These are phyloP conservation scores for Dendrocalamus sinicus DNA, from an alignment of 176 grass and related monocot genomes.

Conservation along the genomic window DNA sequence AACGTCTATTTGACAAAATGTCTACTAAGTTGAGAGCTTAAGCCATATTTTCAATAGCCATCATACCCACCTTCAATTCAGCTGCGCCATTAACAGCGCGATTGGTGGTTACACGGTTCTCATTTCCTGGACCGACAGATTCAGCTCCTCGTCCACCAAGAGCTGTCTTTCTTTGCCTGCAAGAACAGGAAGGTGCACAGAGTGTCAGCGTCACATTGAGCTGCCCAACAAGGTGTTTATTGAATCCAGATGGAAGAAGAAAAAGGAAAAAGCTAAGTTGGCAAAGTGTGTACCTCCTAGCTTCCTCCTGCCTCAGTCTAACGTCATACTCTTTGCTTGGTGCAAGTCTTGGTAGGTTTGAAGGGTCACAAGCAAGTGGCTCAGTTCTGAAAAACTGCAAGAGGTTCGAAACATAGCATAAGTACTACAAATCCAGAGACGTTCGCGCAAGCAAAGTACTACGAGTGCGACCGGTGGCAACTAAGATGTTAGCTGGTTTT, in stretches of 20 bases:
- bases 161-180: conserved; percentile 62
- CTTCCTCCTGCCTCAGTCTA: conserved; percentile 76
- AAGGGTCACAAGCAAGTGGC: conserved; percentile 72
- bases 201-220: conserved; percentile 32
- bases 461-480: not conserved
- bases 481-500: conserved; percentile 12
- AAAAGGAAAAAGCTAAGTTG: not conserved
- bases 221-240: conserved; percentile 19
- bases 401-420: conserved; percentile 20
- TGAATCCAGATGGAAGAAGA: conserved; percentile 22
- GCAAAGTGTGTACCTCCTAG: conserved; percentile 52
- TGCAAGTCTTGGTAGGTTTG: conserved; percentile 76
- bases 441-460: conserved; percentile 16
- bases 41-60: not conserved
- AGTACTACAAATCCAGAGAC: conserved; percentile 29
- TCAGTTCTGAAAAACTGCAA: conserved; percentile 80
- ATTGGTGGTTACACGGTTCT: conserved; percentile 47
- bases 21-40: not conserved
- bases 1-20: not conserved
- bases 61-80: conserved; percentile 56
- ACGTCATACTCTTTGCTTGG: conserved; percentile 96
- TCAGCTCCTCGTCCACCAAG: conserved; percentile 56
- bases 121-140: conserved; percentile 61
- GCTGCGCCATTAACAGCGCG: conserved; percentile 41
- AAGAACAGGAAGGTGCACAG: conserved; percentile 24